A percentile compares a stretch with the other conserved stretches of the same genome.
Evolutionary conservation across 2,329 filamentous ascomycete species (phyloP).

Genomic region (Penicillium sp.): DNA sequence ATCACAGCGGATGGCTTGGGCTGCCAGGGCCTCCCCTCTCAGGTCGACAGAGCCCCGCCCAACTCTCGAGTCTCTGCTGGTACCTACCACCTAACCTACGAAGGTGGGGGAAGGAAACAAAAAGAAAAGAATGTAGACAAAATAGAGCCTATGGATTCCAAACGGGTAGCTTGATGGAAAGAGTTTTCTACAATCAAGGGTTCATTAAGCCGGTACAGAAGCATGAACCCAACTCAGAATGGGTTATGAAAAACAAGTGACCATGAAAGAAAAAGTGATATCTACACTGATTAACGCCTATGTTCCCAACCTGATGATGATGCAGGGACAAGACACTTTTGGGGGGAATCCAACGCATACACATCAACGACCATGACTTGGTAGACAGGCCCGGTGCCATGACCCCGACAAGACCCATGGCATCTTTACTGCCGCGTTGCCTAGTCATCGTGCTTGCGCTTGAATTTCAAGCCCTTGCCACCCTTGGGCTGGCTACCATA

Average conservation of each 20-base stretch:
- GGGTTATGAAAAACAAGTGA: not conserved
- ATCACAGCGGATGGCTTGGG: too few relatives aligned
- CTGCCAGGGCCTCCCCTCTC: too few relatives aligned
- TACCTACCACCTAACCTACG: too few relatives aligned
- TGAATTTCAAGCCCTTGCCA: slow-evolving; percentile 52
- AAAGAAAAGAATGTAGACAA: too few relatives aligned
- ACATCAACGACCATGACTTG: slow-evolving; percentile 8
- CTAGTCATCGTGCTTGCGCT: slow-evolving; percentile 41
- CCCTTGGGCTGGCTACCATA: slow-evolving; percentile 71
- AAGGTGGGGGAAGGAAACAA: too few relatives aligned
- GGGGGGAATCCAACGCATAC: slow-evolving; percentile 13
- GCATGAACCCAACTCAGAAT: too few relatives aligned
- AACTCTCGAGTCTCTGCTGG: too few relatives aligned
- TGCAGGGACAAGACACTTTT: slow-evolving; percentile 22
- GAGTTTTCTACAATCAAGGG: too few relatives aligned
- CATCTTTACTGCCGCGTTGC: not conserved
- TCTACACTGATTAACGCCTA: slow-evolving; percentile 21
- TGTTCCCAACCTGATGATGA: slow-evolving; percentile 17
- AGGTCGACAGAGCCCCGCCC: too few relatives aligned
- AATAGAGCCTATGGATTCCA: too few relatives aligned
- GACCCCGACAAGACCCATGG: not conserved
- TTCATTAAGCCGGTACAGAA: too few relatives aligned
- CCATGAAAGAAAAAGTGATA: slow-evolving; percentile 19
- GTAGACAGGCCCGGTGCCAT: not conserved
- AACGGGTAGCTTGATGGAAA: too few relatives aligned